Conservation (phyloP, 345 rosid species). For the Hypericum androsaemum region DNA sequence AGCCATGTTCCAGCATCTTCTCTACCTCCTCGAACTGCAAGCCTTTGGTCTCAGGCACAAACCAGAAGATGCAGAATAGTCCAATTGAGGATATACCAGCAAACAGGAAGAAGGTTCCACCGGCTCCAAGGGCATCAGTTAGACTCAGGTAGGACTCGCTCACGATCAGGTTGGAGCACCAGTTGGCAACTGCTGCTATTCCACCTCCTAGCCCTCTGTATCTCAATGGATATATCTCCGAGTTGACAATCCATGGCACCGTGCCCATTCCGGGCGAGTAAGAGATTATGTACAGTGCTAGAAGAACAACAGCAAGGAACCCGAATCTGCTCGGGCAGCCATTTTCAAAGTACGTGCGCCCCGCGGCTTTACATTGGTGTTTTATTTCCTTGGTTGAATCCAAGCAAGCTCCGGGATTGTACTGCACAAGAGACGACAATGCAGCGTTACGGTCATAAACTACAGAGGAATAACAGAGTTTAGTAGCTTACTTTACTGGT, state of each 20-base stretch:
- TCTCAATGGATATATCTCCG: conserved; percentile 78
- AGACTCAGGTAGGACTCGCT: conserved; percentile 53
- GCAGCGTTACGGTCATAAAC: background rate
- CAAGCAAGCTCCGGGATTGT: conserved; percentile 71
- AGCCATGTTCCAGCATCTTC: conserved; percentile 52
- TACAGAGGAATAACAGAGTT: background rate
- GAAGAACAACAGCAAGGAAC: conserved; percentile 48
- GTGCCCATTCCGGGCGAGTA: conserved; percentile 90
- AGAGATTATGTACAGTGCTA: conserved; percentile 56
- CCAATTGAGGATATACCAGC: conserved; percentile 40
- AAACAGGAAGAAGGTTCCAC: conserved; percentile 59
- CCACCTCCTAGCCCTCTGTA: conserved; percentile 84
- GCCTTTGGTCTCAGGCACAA: conserved; percentile 86
- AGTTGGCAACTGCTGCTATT: conserved; percentile 65
- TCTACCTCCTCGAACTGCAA: conserved; percentile 70
- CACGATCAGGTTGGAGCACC: conserved; percentile 62
- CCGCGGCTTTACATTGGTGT: conserved; percentile 23
- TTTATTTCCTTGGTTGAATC: conserved; percentile 17
- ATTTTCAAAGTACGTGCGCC: conserved; percentile 39
- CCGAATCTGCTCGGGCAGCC: conserved; percentile 84
- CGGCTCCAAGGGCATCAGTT: conserved; percentile 44
- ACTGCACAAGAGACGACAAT: conserved; percentile 16
- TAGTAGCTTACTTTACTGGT: conserved; percentile 23
- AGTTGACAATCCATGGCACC: conserved; percentile 85
- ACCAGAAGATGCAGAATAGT: conserved; percentile 40